phyloP scores from a whole-genome alignment of 768 basidiomycete genomes.

The Auricularia auricula-judae region DNA sequence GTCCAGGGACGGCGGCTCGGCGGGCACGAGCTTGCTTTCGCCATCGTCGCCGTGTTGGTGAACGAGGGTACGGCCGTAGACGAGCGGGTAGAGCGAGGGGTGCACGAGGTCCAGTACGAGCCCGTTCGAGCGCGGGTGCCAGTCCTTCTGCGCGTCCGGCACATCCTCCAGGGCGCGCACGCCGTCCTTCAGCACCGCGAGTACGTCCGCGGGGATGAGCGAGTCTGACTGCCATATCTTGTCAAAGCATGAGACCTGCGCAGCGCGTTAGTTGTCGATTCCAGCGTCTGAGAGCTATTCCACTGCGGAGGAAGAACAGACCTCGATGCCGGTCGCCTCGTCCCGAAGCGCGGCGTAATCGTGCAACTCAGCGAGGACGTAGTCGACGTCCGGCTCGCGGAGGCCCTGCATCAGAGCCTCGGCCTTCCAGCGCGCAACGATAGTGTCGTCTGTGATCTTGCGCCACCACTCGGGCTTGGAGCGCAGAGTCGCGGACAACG shows the following conservation, averaged over 20 bases:
- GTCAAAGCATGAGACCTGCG: conserved; percentile 10
- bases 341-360: conserved; percentile 35
- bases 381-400: conserved; percentile 26
- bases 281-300: background rate
- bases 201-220: conserved; percentile 9
- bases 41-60: background rate
- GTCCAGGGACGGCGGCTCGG: background rate
- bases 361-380: conserved; percentile 37
- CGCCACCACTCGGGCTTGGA: conserved; percentile 31
- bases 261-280: background rate
- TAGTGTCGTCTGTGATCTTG: conserved; percentile 15
- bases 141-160: conserved; percentile 15
- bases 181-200: conserved; percentile 4
- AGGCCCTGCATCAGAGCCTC: conserved; percentile 26
- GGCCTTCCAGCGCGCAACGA: conserved; percentile 22
- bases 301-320: background rate
- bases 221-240: conserved; percentile 13
- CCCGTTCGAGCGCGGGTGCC: conserved; percentile 18
- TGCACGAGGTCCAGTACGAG: conserved; percentile 19
- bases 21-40: background rate
- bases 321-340: conserved; percentile 24
- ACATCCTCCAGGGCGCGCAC: conserved; percentile 13
- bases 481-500: conserved; percentile 34
- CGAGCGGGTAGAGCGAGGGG: conserved; percentile 15
- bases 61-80: conserved; percentile 16